phyloP scores from a whole-genome alignment of 306 rosid genomes.

The Begonia peltatifolia region DNA sequence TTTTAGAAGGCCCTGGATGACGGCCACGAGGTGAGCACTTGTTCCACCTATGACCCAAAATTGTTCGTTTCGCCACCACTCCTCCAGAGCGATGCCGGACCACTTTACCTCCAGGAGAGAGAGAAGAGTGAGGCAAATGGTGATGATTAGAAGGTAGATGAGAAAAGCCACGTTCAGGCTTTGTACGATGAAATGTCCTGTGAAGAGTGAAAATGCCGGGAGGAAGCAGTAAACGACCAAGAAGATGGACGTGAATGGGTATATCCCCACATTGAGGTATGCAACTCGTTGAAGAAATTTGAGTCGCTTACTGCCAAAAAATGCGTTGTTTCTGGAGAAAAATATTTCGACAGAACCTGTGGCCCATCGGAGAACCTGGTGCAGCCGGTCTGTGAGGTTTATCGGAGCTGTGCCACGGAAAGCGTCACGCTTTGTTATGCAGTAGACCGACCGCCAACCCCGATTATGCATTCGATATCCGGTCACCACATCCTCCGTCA shows the following conservation, averaged over 20 bases:
- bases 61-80: constrained; percentile 81
- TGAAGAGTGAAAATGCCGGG: constrained; percentile 59
- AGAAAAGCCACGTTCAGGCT: constrained; percentile 42
- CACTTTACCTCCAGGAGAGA: constrained; percentile 74
- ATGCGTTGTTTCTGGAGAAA: constrained; percentile 66
- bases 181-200: constrained; percentile 63
- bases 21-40: constrained; percentile 77
- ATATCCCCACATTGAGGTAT: constrained; percentile 62
- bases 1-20: constrained; percentile 58
- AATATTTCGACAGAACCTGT: constrained; percentile 81
- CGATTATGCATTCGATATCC: constrained; percentile 93
- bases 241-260: constrained; percentile 74
- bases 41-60: constrained; percentile 86
- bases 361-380: constrained; percentile 84
- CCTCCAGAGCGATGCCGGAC: constrained; percentile 73
- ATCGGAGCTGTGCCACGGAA: constrained; percentile 80
- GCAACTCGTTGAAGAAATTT: constrained; percentile 68
- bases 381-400: constrained; percentile 69
- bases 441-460: constrained; percentile 77
- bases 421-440: constrained; percentile 72
- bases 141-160: constrained; percentile 32
- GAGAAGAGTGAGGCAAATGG: constrained; percentile 39
- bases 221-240: constrained; percentile 54
- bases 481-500: constrained; percentile 75
- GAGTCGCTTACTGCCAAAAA: constrained; percentile 61